Evolutionary conservation across 495 filamentous ascomycete species (phyloP).

Genomic region (Aspergillus kassunensis): DNA sequence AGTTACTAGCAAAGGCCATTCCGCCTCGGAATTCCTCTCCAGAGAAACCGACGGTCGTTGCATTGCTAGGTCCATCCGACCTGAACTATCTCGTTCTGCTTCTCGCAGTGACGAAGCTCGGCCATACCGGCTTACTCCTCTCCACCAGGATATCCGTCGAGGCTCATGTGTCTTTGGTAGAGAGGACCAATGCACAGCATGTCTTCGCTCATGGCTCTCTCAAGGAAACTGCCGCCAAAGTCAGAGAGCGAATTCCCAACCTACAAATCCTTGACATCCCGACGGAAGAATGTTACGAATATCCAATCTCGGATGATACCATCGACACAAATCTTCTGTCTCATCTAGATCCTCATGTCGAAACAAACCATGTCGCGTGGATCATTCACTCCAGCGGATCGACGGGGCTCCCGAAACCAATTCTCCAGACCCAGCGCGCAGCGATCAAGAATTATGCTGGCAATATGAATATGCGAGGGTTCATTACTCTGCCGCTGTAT

Average conservation of each 20-base stretch:
- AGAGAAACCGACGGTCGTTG: constrained; percentile 32
- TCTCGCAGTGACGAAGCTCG: constrained; percentile 37
- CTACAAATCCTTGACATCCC: constrained; percentile 18
- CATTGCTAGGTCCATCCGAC: constrained; percentile 35
- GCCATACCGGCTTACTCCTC: constrained; percentile 40
- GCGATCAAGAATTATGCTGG: constrained; percentile 30
- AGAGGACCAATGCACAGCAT: constrained; percentile 30
- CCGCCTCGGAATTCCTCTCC: constrained; percentile 20
- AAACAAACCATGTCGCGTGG: constrained; percentile 36
- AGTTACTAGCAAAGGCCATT: constrained; percentile 15
- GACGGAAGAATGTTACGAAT: constrained; percentile 16
- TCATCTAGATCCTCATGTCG: constrained; percentile 16
- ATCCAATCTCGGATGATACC: constrained; percentile 9
- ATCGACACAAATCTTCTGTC: constrained; percentile 18
- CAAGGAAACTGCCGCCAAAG: constrained; percentile 19
- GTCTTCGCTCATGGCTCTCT: constrained; percentile 29
- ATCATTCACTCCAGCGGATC: constrained; percentile 58
- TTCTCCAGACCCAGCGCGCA: constrained; percentile 35
- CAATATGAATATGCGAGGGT: constrained; percentile 31
- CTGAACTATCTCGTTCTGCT: constrained; percentile 40
- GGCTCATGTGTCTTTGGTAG: constrained; percentile 37
- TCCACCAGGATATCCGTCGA: constrained; percentile 39
- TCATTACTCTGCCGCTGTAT: constrained; percentile 52
- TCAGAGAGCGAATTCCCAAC: constrained; percentile 17
- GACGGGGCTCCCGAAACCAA: constrained; percentile 57